Percentiles rank a stretch among this genome's conserved stretches.
Evolutionary conservation across 148 eudicot species (phyloP).

Genomic region (Chenopodium album): DNA sequence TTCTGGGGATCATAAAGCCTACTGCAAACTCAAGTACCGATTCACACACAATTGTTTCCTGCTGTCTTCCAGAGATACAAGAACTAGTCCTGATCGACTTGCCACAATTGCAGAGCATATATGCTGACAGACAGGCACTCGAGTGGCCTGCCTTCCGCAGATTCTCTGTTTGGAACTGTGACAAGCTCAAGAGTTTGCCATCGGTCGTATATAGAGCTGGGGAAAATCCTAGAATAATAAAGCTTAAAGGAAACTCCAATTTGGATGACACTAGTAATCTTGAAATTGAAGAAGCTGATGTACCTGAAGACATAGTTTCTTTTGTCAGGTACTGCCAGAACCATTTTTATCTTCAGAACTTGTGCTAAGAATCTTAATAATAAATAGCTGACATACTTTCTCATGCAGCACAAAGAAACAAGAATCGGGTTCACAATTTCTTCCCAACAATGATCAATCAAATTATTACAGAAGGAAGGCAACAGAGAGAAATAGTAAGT

Average conservation of each 20-base stretch:
- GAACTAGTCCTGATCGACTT: slow-evolving; percentile 10
- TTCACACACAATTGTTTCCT: neutral
- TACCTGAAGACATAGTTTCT: neutral
- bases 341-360: too few species aligned
- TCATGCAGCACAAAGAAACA: neutral
- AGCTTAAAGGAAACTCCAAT: neutral
- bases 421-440: too few species aligned
- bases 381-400: neutral
- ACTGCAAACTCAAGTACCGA: neutral
- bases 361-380: too few species aligned
- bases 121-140: neutral
- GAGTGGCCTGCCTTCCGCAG: neutral
- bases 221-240: neutral
- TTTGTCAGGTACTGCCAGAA: neutral
- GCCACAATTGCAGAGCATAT: neutral
- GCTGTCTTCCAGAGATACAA: neutral
- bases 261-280: neutral
- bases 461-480: neutral
- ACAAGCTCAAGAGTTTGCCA: neutral
- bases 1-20: neutral
- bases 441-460: neutral
- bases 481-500: neutral
- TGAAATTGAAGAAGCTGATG: neutral
- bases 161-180: slow-evolving; percentile 11
- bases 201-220: neutral